Conservation (phyloP, 257 asterid species). For the Nicotiana obtusifolia region DNA sequence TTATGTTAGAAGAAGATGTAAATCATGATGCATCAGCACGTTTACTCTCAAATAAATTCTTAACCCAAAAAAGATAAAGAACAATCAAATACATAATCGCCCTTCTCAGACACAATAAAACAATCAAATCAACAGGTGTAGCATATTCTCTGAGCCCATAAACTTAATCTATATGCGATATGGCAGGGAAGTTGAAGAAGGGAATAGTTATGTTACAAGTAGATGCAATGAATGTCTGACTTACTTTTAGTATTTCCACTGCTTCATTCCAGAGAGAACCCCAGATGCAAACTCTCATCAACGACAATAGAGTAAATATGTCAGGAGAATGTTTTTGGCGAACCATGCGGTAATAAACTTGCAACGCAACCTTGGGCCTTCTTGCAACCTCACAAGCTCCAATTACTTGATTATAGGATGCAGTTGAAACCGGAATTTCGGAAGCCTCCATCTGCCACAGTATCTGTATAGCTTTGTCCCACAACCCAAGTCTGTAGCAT, state of each 20-base stretch:
- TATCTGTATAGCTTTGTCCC: constrained; percentile 74
- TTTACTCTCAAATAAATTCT: not conserved
- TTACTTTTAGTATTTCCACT: constrained; percentile 60
- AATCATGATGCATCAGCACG: not conserved
- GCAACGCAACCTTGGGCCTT: constrained; percentile 70
- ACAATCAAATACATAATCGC: not conserved
- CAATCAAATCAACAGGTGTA: not conserved
- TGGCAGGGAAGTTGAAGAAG: not conserved
- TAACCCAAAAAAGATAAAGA: too few species aligned
- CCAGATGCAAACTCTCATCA: constrained; percentile 76
- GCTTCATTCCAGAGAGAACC: constrained; percentile 77
- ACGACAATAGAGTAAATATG: constrained; percentile 57
- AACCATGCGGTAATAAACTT: constrained; percentile 69
- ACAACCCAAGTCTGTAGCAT: constrained; percentile 68
- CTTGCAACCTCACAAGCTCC: constrained; percentile 89
- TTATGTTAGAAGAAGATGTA: not conserved
- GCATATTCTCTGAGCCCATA: not conserved
- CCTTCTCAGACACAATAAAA: too few species aligned
- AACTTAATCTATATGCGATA: not conserved
- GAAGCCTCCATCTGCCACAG: constrained; percentile 78
- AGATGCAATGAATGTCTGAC: constrained; percentile 13
- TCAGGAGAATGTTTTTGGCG: constrained; percentile 49
- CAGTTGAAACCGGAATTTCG: constrained; percentile 42
- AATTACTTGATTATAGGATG: constrained; percentile 76
- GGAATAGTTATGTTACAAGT: not conserved